Percentiles rank a stretch among this genome's conserved stretches.
These are phyloP conservation scores for Microbotryomycetes sp. DNA, from an alignment of 1,284 basidiomycete species.

Conservation along the genomic window DNA sequence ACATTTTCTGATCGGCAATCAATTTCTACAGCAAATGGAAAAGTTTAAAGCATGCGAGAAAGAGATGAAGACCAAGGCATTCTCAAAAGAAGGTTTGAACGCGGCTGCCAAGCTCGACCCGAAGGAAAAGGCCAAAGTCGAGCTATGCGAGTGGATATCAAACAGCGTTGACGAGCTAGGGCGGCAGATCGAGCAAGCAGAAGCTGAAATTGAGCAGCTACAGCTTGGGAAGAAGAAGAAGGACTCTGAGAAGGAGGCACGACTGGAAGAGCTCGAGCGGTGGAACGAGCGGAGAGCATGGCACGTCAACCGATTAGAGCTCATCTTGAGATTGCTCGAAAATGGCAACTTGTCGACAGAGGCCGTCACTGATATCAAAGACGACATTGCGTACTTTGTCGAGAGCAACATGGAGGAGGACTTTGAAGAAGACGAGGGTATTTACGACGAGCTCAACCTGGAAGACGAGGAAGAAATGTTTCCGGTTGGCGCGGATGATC, in stretches of 20 bases:
- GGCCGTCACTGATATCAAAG: constrained; percentile 73
- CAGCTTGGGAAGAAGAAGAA: constrained; percentile 76
- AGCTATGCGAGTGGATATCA: constrained; percentile 79
- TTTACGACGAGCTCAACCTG: constrained; percentile 96
- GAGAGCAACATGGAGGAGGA: constrained; percentile 94
- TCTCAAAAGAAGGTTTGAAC: constrained; percentile 96
- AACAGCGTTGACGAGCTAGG: constrained; percentile 83
- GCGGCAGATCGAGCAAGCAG: constrained; percentile 86
- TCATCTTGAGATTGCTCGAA: constrained; percentile 86
- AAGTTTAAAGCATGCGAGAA: constrained; percentile 99
- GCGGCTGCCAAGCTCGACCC: constrained; percentile 92
- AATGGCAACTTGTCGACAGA: constrained; percentile 85
- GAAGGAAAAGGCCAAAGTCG: constrained; percentile 91
- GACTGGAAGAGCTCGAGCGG: constrained; percentile 73
- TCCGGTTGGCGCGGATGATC: constrained; percentile 62
- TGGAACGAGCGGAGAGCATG: constrained; percentile 91
- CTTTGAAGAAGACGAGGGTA: constrained; percentile 94
- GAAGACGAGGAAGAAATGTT: constrained; percentile 90
- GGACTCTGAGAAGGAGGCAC: constrained; percentile 60
- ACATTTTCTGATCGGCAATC: not conserved
- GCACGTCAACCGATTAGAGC: constrained; percentile 89
- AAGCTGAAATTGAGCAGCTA: constrained; percentile 90
- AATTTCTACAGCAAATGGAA: constrained; percentile 96
- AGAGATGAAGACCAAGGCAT: constrained; percentile 99
- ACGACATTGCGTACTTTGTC: constrained; percentile 95